A percentile compares a stretch with the other conserved stretches of the same genome.
Evolutionary conservation across 176 grass and related monocot genomes (phyloP).

Genomic region (Aegilops tauschii): DNA sequence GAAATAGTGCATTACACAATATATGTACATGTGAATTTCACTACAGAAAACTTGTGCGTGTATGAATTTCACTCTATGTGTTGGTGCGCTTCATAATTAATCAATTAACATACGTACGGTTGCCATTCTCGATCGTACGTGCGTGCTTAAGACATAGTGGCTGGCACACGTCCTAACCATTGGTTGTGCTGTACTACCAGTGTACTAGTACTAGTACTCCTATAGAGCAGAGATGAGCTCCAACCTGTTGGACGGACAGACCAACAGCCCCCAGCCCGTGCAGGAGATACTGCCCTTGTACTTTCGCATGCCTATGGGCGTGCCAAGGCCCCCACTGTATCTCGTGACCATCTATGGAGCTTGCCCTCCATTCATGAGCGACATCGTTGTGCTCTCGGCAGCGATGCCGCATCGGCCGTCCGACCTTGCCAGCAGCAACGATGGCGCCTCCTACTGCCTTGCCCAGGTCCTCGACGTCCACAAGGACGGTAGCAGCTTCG

Average conservation of each 20-base stretch:
- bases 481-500: neutral
- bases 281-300: neutral
- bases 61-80: too few relatives aligned
- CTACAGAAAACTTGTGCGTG: too few relatives aligned
- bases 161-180: too few relatives aligned
- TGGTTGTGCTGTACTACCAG: too few relatives aligned
- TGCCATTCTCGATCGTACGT: too few relatives aligned
- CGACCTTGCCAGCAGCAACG: neutral
- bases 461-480: neutral
- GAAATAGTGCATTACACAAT: too few relatives aligned
- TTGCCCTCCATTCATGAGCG: constrained; percentile 11
- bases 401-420: constrained; percentile 11
- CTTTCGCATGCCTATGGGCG: neutral
- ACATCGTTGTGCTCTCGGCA: constrained; percentile 44
- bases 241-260: constrained; percentile 18
- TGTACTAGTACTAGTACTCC: too few relatives aligned
- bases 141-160: too few relatives aligned
- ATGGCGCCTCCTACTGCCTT: constrained; percentile 3
- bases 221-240: constrained; percentile 39
- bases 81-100: too few relatives aligned
- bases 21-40: too few relatives aligned
- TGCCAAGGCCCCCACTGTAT: neutral
- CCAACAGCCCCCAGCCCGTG: neutral
- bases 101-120: too few relatives aligned
- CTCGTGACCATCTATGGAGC: neutral